Conservation (phyloP, 2,329 filamentous ascomycete genomes). For the Neonectria magnoliae region DNA sequence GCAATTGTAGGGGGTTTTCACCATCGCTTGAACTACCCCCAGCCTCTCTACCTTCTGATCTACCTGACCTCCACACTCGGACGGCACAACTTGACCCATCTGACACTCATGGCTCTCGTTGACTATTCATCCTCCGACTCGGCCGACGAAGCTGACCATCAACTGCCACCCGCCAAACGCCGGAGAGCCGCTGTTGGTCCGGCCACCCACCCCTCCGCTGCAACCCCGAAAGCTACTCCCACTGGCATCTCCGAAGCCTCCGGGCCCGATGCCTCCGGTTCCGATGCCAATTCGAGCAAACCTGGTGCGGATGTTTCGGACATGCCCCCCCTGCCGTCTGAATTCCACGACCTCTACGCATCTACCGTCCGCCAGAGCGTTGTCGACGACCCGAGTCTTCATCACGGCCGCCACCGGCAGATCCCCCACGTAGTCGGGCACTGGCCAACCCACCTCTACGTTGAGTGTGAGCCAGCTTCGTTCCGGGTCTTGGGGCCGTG, state of each 20-base stretch:
- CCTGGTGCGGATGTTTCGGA: conserved; percentile 29
- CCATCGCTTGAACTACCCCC: neutral
- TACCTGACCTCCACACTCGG: neutral
- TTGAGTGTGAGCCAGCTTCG: conserved; percentile 77
- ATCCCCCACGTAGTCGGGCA: conserved; percentile 87
- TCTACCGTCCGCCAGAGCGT: conserved; percentile 81
- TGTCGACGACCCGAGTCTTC: conserved; percentile 83
- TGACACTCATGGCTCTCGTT: conserved; percentile 67
- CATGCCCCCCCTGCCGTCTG: conserved; percentile 78
- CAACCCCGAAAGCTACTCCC: neutral
- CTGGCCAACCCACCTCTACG: conserved; percentile 92
- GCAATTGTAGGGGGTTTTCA: neutral
- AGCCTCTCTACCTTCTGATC: neutral
- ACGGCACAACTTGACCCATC: neutral
- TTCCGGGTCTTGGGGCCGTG: neutral
- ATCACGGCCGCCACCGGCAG: conserved; percentile 84
- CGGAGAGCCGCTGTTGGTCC: conserved; percentile 45
- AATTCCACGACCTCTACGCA: conserved; percentile 91
- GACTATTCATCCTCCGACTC: conserved; percentile 60
- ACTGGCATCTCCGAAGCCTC: neutral
- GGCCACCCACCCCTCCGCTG: conserved; percentile 31
- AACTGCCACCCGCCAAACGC: conserved; percentile 47
- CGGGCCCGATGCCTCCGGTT: conserved; percentile 6
- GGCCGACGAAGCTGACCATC: conserved; percentile 35
- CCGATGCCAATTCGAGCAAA: conserved; percentile 14